Evolutionary conservation across 2,329 filamentous ascomycete species (phyloP), one percentile per base, ranked within the genome.

Genomic region (Exophiala spinifera): DNA sequence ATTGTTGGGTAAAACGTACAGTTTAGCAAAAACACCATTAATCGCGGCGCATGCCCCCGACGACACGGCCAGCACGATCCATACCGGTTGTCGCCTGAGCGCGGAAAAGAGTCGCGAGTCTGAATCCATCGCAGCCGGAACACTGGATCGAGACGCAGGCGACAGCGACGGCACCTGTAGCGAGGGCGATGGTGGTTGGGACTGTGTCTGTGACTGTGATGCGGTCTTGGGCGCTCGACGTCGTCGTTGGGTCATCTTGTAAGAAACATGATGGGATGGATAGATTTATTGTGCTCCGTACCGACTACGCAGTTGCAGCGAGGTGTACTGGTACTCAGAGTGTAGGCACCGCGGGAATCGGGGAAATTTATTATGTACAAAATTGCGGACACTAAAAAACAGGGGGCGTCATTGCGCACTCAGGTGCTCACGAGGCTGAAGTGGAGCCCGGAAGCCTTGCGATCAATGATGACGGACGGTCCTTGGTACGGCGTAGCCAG

Each of bases 1-100:
- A n/a, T n/a, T n/a, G n/a, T n/a, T n/a, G n/a, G n/a, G n/a, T n/a
- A n/a, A n/a, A n/a, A 19, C 69, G 37, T 72, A 83, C 79, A 86
- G 73, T 69, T 86, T 86, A 10, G 83, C 83, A 67, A 86, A 86
- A n/a, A 85, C 77, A 47, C 83, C 83, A 61, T 86, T 86, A 63
- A 83, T 73, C 10, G 83, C 82, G 15, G 83, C 83, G 66, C 82
- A 86, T 37, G 77, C 75, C 52, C 83, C 83, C 61, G 79, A 82
- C n/a, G 79, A 75, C 33, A 85, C 69, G 44, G 83, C 82, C 53
- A 84, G 75, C 57, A 81, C 63, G 43, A 85, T 73, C 76, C 76
- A 78, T n/a, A 65, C 19, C 8, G 63, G 63, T 46, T 65, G 63
- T 19, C 60, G 52, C 15, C 61, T 57, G 28, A 64, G 51, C 17